phyloP scores from a whole-genome alignment of 805 yeast species.

The Saccharomycopsis fodiens region DNA sequence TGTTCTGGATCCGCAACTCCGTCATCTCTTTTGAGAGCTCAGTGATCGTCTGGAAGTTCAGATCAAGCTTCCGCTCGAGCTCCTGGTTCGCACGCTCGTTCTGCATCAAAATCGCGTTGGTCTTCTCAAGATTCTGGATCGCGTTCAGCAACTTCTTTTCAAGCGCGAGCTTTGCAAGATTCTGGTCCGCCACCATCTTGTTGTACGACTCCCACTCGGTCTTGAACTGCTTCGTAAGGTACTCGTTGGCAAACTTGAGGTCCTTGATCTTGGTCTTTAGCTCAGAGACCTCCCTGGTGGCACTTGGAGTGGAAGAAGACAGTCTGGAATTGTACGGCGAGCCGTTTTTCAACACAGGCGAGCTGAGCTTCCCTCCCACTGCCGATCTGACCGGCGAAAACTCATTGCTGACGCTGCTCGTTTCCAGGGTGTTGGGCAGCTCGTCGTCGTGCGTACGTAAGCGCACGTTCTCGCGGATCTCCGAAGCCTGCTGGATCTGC shows the following conservation, averaged over 20 bases:
- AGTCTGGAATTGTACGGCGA: slow-evolving; percentile 9
- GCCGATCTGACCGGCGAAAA: slow-evolving; percentile 1
- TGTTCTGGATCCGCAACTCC: slow-evolving; percentile 30
- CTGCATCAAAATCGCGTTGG: slow-evolving; percentile 15
- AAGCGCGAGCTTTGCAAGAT: slow-evolving; percentile 30
- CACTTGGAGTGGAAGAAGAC: neutral
- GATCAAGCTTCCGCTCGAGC: slow-evolving; percentile 11
- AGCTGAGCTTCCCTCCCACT: neutral
- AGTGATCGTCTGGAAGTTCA: slow-evolving; percentile 34
- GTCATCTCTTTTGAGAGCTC: slow-evolving; percentile 34
- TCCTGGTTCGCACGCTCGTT: slow-evolving; percentile 13
- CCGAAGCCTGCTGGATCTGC: slow-evolving; percentile 2
- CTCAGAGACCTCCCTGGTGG: slow-evolving; percentile 22
- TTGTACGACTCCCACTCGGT: slow-evolving; percentile 34
- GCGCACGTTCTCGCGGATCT: slow-evolving; percentile 13
- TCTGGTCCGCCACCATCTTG: slow-evolving; percentile 35
- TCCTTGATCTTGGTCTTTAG: slow-evolving; percentile 39
- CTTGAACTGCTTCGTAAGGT: slow-evolving; percentile 38
- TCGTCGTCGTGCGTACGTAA: slow-evolving; percentile 1
- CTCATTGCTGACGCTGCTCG: slow-evolving; percentile 8
- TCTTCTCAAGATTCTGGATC: slow-evolving; percentile 19
- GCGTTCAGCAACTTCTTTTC: slow-evolving; percentile 29
- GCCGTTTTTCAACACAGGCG: neutral
- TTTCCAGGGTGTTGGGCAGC: slow-evolving; percentile 9
- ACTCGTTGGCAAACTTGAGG: slow-evolving; percentile 39